Evolutionary conservation across 768 basidiomycete genomes (phyloP), one percentile per base, ranked within the genome.

Genomic region (Phylloporus sp.): DNA sequence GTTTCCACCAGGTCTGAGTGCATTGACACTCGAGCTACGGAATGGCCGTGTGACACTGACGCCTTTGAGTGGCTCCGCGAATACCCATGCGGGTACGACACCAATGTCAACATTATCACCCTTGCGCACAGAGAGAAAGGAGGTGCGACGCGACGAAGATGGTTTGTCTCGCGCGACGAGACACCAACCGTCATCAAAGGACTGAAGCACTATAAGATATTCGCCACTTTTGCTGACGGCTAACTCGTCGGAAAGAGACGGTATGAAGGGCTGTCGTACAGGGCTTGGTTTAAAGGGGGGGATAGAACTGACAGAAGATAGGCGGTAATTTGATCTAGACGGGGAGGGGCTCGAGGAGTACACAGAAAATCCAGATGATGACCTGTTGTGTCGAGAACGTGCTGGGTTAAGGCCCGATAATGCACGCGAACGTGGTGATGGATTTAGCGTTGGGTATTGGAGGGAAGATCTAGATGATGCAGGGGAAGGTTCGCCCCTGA

Each of bases 111-210:
- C 71, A 36, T 79, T 73, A 18, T 70, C 71, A 62, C 65, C 40
- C 52, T 48, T 22, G 18, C 59, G 31, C 50, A 47, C 6, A 20
- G 54, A 59, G 27, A 55, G 20, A n/a, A 47, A 50, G 7, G 76
- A 78, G 49, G 73, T 73, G 51, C 42, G 42, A 18, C 31, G 69
- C 1, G 76, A 76, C 57, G 73, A 73, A 58, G 23, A 67, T 61
- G 53, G 57, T 53, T 40, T 64, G 53, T 84, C 79, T 26, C 85
- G 73, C 18, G 80, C 82, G 46, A 87, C 84, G 46, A 87, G 74
- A 58, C 85, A 88, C 88, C 88, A 91, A 2, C 87, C 88, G 51
- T 91, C 88, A 52, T 90, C 85, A 59, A 83, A 87, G 5, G 80
- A 80, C 53, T 80, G 79, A 4, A 88, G 73, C 26, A 89, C 69